A percentile compares a stretch with the other conserved stretches of the same genome.
phyloP scores from a whole-genome alignment of 352 stramenopile species.

The Globisporangium emineosum region DNA sequence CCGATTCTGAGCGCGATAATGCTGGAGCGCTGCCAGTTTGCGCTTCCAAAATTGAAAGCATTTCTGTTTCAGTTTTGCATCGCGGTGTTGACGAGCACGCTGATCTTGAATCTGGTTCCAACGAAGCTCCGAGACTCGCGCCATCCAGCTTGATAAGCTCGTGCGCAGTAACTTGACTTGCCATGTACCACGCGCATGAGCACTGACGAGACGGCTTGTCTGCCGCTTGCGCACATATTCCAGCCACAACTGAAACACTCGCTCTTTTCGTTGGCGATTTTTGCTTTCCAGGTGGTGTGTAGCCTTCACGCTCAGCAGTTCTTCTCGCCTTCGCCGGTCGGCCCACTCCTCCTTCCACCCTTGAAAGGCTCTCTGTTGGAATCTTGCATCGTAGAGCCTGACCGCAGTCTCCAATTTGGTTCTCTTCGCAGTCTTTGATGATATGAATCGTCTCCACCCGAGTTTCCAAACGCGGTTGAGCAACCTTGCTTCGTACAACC shows the following conservation, averaged over 20 bases:
- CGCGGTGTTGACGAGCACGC: constrained; percentile 5
- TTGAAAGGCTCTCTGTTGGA: constrained; percentile 1
- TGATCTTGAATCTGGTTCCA: constrained; percentile 12
- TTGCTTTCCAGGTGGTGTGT: background rate
- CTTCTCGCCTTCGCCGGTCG: background rate
- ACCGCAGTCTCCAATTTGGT: background rate
- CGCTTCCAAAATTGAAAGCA: constrained; percentile 11
- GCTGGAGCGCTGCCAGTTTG: constrained; percentile 3
- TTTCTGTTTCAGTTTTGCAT: constrained; percentile 8
- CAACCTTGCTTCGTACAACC: background rate
- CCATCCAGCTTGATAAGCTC: constrained; percentile 8
- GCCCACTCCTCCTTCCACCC: background rate
- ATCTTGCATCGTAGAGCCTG: background rate
- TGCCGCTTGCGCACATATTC: constrained; percentile 8
- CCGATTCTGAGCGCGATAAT: constrained; percentile 13
- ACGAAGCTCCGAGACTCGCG: constrained; percentile 1
- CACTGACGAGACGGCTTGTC: constrained; percentile 12
- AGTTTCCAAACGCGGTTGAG: constrained; percentile 9
- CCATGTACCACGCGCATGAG: constrained; percentile 10
- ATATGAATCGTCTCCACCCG: constrained; percentile 3
- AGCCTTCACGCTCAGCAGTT: background rate
- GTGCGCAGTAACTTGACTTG: constrained; percentile 8
- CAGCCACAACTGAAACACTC: constrained; percentile 9
- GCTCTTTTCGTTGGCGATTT: background rate
- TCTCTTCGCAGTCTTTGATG: background rate